Evolutionary conservation across 192 early-diverging fungal genomes (phyloP).

Genomic region (Chytriomyces confervae): DNA sequence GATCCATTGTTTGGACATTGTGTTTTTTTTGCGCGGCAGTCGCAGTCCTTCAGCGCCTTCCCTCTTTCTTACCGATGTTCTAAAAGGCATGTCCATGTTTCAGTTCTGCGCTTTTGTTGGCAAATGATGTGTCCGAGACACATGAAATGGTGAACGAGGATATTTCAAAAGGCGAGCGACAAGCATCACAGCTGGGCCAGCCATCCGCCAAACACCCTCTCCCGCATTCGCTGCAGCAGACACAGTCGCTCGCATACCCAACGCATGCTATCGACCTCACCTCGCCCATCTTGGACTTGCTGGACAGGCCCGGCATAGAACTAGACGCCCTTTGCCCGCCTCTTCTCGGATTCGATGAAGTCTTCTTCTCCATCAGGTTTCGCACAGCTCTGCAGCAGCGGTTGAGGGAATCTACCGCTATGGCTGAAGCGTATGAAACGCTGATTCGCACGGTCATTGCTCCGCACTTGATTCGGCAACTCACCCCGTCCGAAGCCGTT

Average conservation of each 20-base stretch:
- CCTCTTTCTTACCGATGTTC: no score
- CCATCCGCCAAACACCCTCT: not conserved
- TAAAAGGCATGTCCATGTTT: no score
- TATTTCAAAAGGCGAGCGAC: not conserved
- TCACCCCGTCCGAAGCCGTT: not conserved
- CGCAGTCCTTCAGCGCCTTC: no score
- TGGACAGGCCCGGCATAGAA: not conserved
- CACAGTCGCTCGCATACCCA: not conserved
- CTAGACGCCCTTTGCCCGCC: not conserved
- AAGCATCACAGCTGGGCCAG: not conserved
- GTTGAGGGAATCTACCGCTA: not conserved
- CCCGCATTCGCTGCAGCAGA: not conserved
- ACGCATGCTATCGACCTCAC: slow-evolving; percentile 1
- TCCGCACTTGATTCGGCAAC: not conserved
- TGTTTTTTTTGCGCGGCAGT: no score
- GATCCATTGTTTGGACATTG: no score
- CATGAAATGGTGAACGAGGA: slow-evolving; percentile 3
- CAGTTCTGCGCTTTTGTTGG: no score
- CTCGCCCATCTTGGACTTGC: not conserved
- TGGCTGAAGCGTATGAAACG: not conserved
- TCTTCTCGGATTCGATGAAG: not conserved
- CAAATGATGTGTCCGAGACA: no score
- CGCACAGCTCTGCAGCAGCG: slow-evolving; percentile 14
- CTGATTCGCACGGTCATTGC: slow-evolving; percentile 13
- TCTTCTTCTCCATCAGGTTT: slow-evolving; percentile 3